Evolutionary conservation across 306 rosid species (phyloP), one percentile per base, ranked within the genome.

Genomic region (Medicago arabica): DNA sequence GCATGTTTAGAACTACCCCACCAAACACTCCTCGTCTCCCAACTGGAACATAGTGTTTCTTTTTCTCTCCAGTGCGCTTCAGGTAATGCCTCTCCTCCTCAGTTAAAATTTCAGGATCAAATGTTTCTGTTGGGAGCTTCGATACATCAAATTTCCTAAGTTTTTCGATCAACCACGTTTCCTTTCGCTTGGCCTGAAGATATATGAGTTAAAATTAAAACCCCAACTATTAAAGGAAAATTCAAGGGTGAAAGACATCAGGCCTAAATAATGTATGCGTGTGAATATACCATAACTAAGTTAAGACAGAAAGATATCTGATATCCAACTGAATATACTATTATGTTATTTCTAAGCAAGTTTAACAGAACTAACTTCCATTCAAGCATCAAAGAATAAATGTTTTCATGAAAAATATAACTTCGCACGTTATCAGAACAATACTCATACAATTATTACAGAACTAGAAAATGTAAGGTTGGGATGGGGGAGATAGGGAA

Each of bases 11-110:
- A 75, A 91, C 97, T 62, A 94, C 97, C 62, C 97, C 96, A 28
- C 98, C 97, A 78, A 91, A 94, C 13, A 94, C 97, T 75, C 97
- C 96, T 12, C 97, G 89, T 81, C 98, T 89, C 53, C 98, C 96
- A 41, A 94, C 83, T 17, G 87, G 96, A 59, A 88, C 89, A 81
- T 81, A 91, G 36, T 94, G 84, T 72, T 89, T 93, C 92, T 88
- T 93, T 82, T 88, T 93, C 87, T 93, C 97, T 63, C 98, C 97
- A 0, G 89, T 91, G 63, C 97, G 97, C 89, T 89, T 93, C 49
- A 93, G 83, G 85, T 83, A 93, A 86, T 93, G 98, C 70, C 82
- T 89, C 85, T 93, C 98, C 79, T 93, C 98, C 82, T 91, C 92
- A 14, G 97, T 89, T 65, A 93, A 82, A 77, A 86, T 88, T 86